Evolutionary conservation across 768 basidiomycete species (phyloP), one percentile per base, ranked within the genome.

Genomic region (Pisolithus orientalis): DNA sequence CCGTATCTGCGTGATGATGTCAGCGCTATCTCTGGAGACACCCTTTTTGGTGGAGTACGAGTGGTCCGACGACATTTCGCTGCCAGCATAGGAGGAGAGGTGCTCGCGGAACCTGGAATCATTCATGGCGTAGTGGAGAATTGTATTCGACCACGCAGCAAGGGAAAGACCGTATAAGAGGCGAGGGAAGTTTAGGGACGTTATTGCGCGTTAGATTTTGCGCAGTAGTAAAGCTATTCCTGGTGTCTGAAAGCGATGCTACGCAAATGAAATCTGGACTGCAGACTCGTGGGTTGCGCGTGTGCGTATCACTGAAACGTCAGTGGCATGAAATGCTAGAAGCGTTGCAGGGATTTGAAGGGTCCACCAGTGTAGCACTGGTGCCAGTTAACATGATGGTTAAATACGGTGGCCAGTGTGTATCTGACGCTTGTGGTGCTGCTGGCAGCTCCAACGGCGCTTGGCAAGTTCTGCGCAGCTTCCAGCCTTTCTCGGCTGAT

Each of bases 1-100:
- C 37, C 72, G 72, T 60, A 76, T 64, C 53, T 70, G 72, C 39
- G 64, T 47, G 43, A 73, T 61, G 54, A 76, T 60, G 57, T 75
- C 71, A 64, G 56, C 39, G n/a, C 53, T 53, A 44, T 57, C 52
- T 39, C 39, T 53, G n/a, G 28, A 1, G 29, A 53, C 53, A 10
- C 38, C 45, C 39, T n/a, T 52, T 28, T 47, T 46, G 25, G 45
- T 5, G 11, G 45, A 52, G 32, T 47, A 53, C 50, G 65, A 56
- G 47, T 52, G 25, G 6, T 49, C 44, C 44, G 44, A 28, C 14
- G 24, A 24, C 17, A 54, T 53, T 42, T 63, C 61, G 24, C 37
- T 44, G 44, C 27, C 27, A 38, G 57, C 53, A 7, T 29, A 34
- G 27, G 62, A 58, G 10, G 58, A 14, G n/a, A 67, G 63, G 47